A percentile compares a stretch with the other conserved stretches of the same genome.
Conservation (phyloP, 352 stramenopile genomes). For the Pythium phragmiticola region DNA sequence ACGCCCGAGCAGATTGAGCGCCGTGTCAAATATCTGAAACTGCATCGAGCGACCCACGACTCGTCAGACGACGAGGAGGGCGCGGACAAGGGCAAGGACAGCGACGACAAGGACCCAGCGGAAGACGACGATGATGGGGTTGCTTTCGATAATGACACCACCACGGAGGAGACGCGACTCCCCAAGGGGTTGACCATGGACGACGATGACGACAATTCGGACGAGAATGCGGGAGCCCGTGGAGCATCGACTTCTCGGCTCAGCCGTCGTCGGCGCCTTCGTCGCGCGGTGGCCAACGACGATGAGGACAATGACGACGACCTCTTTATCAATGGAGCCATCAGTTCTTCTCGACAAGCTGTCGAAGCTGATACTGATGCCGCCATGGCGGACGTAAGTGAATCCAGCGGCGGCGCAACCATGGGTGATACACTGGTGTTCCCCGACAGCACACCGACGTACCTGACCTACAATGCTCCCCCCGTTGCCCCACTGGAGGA, state of each 20-base stretch:
- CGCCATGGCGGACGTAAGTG: slow-evolving; percentile 7
- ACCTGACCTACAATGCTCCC: not conserved
- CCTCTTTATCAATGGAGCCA: slow-evolving; percentile 1
- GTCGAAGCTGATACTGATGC: not conserved
- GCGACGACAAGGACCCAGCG: slow-evolving; percentile 17
- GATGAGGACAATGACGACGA: slow-evolving; percentile 23
- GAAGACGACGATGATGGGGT: slow-evolving; percentile 23
- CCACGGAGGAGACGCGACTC: slow-evolving; percentile 13
- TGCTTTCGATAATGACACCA: slow-evolving; percentile 2
- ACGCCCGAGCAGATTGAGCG: slow-evolving; percentile 84
- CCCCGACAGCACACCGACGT: slow-evolving; percentile 11
- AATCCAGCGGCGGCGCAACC: not conserved
- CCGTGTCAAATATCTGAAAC: slow-evolving; percentile 78
- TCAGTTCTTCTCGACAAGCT: not conserved
- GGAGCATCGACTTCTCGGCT: not conserved
- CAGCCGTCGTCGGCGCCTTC: slow-evolving; percentile 9
- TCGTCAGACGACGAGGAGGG: slow-evolving; percentile 45
- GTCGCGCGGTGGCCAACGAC: slow-evolving; percentile 13
- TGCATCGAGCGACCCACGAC: slow-evolving; percentile 72
- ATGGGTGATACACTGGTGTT: slow-evolving; percentile 13
- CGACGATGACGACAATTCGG: slow-evolving; percentile 20
- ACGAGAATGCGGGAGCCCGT: not conserved
- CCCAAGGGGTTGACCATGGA: slow-evolving; percentile 17
- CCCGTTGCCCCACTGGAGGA: not conserved
- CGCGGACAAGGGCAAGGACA: slow-evolving; percentile 27